phyloP scores from a whole-genome alignment of 805 yeast species.

The Monosporozyma solicola region DNA sequence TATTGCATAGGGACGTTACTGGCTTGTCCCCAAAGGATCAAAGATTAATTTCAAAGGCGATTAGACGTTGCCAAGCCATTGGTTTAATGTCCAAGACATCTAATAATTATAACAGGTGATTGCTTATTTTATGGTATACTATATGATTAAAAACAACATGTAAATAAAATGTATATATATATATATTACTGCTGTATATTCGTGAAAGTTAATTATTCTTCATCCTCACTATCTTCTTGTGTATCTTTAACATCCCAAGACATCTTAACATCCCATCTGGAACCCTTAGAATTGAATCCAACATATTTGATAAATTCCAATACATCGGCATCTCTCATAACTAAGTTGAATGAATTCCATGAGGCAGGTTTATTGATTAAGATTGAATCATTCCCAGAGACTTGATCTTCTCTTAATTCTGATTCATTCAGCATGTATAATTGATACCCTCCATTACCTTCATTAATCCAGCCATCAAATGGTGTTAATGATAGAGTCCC shows the following conservation, averaged over 20 bases:
- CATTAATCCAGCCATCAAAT: conserved; percentile 77
- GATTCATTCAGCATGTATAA: conserved; percentile 66
- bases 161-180: not conserved
- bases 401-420: conserved; percentile 62
- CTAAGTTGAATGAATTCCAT: conserved; percentile 72
- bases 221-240: conserved; percentile 14
- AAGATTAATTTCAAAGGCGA: conserved; percentile 61
- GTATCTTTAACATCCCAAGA: conserved; percentile 64
- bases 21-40: conserved; percentile 63
- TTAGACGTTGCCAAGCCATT: conserved; percentile 69
- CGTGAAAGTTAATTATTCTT: conserved; percentile 5
- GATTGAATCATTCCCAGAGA: conserved; percentile 61
- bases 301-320: conserved; percentile 89
- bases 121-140: not conserved
- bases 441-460: conserved; percentile 74
- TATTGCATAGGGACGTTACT: conserved; percentile 61
- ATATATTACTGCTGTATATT: not conserved
- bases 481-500: conserved; percentile 82
- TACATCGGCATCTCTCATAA: conserved; percentile 78
- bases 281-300: conserved; percentile 77
- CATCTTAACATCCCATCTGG: conserved; percentile 82
- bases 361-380: conserved; percentile 69
- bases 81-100: conserved; percentile 76
- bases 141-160: not conserved
- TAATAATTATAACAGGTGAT: conserved; percentile 21